Evolutionary conservation across 2,329 filamentous ascomycete species (phyloP).

Genomic region (Diaporthe ilicicola): DNA sequence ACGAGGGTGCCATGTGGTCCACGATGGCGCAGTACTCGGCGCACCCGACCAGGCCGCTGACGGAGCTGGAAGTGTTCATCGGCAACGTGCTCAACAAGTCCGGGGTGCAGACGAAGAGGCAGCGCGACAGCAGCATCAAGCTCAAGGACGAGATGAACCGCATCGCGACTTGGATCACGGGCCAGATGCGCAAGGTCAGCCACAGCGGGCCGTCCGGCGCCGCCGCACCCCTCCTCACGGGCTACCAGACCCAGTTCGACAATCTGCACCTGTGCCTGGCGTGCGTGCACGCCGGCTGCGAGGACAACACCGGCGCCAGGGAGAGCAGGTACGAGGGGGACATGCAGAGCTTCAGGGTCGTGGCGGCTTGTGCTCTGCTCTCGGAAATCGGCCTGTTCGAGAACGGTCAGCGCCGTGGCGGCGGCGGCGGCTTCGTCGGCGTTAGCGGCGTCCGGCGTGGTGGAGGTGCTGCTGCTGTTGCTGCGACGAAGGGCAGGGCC

Average conservation of each 20-base stretch:
- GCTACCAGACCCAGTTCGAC: conserved; percentile 31
- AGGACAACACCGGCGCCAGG: conserved; percentile 3
- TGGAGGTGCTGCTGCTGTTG: not conserved
- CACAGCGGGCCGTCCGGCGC: not conserved
- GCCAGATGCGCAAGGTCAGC: conserved; percentile 41
- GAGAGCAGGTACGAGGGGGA: conserved; percentile 16
- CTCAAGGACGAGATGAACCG: conserved; percentile 61
- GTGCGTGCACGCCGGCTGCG: conserved; percentile 37
- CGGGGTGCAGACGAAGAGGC: conserved; percentile 57
- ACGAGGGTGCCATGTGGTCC: conserved; percentile 52
- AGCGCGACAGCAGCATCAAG: conserved; percentile 60
- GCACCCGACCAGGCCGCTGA: conserved; percentile 52
- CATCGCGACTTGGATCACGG: conserved; percentile 51
- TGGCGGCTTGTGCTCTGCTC: conserved; percentile 43
- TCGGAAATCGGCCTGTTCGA: conserved; percentile 37
- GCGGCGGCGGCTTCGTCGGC: conserved; percentile 20
- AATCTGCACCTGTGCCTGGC: conserved; percentile 44
- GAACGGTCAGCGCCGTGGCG: not conserved
- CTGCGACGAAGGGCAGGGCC: not conserved
- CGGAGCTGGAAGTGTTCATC: conserved; percentile 63
- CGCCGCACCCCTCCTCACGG: not conserved
- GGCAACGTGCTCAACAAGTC: conserved; percentile 63
- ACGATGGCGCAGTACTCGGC: conserved; percentile 56
- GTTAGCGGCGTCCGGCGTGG: not conserved
- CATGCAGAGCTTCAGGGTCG: conserved; percentile 43